Base-by-base conservation (phyloP, 768 basidiomycete species). In the Leccinum rimulosum region DNA sequence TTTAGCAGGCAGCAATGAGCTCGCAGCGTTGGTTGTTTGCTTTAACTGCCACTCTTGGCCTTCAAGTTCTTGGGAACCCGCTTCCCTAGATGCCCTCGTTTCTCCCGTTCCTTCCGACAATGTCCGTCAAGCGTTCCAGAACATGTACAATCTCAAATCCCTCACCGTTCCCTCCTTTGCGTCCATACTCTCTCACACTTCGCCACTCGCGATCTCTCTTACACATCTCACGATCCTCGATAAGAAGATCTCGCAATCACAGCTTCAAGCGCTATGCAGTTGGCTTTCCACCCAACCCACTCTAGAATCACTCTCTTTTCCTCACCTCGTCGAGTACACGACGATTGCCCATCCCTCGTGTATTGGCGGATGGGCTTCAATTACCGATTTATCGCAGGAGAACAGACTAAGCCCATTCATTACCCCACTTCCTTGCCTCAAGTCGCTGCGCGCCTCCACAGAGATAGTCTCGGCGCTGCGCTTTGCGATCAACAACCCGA, bases 151-250 rank as follows among this genome's bases (percentile, higher is more conserved):
- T 38, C 69, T 72, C 58, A 68, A 61, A 45, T 62, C 57, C 6
- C 67, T 72, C 38, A 70, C 69, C 1, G 35, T 74, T 9, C 61
- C 61, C 11, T 70, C 69, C 12, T 70, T 74, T 50, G 53, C 57
- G 15, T 61, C 62, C 52, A 60, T 70, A 27, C 62, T 72, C 22
- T 59, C 63, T 3, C 56, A 64, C 15, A 55, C 65, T 0, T 60
- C 65, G 17, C 61, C 60, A 3, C 69, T 67, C 38, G 38, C 62
- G 4, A 64, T 73, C 60, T 63, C 61, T 35, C 49, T 73, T 45
- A 61, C 61, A n/a, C 62, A 57, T n/a, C 36, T 72, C 56, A 67
- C 67, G n/a, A 62, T 74, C 52, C 67, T 74, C 6, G 70, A 74
- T 19, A 54, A 62, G 49, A 57, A 50, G 14, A 59, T 74, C 2